These are phyloP conservation scores for Vanrija humicola DNA, from an alignment of 1,284 basidiomycete species.

Conservation along the genomic window DNA sequence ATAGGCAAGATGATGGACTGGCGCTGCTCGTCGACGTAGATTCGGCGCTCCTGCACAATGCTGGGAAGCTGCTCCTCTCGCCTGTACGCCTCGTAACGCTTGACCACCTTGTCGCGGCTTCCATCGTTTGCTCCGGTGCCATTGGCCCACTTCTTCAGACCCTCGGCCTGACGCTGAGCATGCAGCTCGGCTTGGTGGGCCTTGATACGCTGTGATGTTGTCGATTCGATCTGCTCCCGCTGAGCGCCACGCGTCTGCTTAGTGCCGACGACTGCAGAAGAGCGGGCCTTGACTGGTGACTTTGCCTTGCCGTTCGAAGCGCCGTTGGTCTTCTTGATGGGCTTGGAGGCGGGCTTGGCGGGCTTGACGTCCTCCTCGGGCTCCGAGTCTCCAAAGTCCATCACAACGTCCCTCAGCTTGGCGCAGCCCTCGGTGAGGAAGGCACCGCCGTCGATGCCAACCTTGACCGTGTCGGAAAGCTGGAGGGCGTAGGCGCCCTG, in stretches of 20 bases:
- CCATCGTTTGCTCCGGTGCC: slow-evolving; percentile 67
- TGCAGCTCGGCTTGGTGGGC: slow-evolving; percentile 88
- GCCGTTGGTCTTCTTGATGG: slow-evolving; percentile 61
- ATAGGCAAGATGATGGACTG: slow-evolving; percentile 89
- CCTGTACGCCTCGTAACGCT: slow-evolving; percentile 95
- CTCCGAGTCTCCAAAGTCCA: slow-evolving; percentile 61
- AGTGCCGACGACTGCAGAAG: slow-evolving; percentile 61
- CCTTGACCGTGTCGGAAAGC: slow-evolving; percentile 80
- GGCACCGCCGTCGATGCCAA: slow-evolving; percentile 64
- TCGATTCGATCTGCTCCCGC: slow-evolving; percentile 72
- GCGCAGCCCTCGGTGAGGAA: slow-evolving; percentile 81
- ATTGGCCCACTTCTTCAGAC: slow-evolving; percentile 71
- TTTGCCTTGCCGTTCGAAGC: slow-evolving; percentile 32
- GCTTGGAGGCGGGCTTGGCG: slow-evolving; percentile 24
- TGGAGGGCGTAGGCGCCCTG: slow-evolving; percentile 79
- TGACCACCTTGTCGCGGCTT: slow-evolving; percentile 74
- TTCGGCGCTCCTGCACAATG: slow-evolving; percentile 73
- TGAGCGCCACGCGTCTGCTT: slow-evolving; percentile 66
- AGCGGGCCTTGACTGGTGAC: slow-evolving; percentile 31
- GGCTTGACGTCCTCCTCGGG: slow-evolving; percentile 53
- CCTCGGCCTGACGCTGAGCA: slow-evolving; percentile 70
- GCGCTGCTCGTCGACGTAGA: slow-evolving; percentile 84
- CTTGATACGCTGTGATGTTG: slow-evolving; percentile 65
- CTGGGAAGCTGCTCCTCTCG: slow-evolving; percentile 83
- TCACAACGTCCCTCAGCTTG: slow-evolving; percentile 77